Conservation (phyloP, 805 yeast genomes). For the Zygoascus biomembranicola region DNA sequence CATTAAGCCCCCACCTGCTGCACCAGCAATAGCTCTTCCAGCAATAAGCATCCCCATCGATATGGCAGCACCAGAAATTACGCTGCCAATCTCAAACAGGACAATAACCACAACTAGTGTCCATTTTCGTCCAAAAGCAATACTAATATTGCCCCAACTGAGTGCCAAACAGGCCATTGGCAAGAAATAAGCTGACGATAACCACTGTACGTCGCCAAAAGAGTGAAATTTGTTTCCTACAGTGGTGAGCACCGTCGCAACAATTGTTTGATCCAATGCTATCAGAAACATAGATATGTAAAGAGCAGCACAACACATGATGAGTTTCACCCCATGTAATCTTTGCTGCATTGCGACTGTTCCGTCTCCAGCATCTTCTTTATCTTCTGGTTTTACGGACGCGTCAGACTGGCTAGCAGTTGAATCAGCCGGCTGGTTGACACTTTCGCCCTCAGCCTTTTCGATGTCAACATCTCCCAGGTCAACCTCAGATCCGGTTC, state of each 20-base stretch:
- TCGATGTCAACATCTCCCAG: too few relatives aligned
- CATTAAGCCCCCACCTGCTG: conserved; percentile 83
- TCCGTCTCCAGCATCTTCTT: conserved; percentile 8
- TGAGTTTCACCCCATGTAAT: conserved; percentile 11
- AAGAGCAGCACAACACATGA: conserved; percentile 8
- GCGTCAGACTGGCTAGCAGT: too few relatives aligned
- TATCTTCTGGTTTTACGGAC: not conserved
- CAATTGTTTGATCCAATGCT: conserved; percentile 45
- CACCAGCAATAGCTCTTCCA: conserved; percentile 73
- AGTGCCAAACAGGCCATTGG: conserved; percentile 54
- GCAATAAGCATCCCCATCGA: conserved; percentile 55
- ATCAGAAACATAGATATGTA: conserved; percentile 13
- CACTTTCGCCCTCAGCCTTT: too few relatives aligned
- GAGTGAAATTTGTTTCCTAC: conserved; percentile 40
- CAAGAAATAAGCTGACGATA: conserved; percentile 50
- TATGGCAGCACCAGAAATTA: conserved; percentile 35
- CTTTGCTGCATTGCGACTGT: conserved; percentile 7
- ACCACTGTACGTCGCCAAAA: conserved; percentile 43
- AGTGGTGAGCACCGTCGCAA: conserved; percentile 40
- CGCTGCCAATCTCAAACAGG: conserved; percentile 35
- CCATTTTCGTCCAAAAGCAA: conserved; percentile 36
- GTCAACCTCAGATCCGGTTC: too few relatives aligned
- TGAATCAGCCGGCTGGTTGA: too few relatives aligned
- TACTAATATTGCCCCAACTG: conserved; percentile 42
- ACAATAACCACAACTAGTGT: conserved; percentile 25